Percentiles rank a stretch among this genome's conserved stretches.
These are phyloP conservation scores for Alnus glutinosa DNA, from an alignment of 306 rosid genomes.

Conservation along the genomic window DNA sequence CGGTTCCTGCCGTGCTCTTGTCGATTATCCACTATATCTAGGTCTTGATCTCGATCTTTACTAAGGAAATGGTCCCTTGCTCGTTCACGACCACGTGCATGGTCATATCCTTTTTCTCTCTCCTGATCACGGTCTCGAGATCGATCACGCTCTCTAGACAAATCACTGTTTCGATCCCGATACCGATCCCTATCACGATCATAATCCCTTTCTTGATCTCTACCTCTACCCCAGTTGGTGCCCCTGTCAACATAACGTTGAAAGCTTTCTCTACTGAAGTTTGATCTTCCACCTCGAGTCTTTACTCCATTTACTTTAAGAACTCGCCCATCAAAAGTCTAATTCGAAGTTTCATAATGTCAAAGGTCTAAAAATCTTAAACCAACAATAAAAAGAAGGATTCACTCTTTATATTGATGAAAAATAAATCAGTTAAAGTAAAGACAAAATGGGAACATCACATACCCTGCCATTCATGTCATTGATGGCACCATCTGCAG, in stretches of 20 bases:
- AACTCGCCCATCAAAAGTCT: conserved; percentile 80
- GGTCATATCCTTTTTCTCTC: conserved; percentile 57
- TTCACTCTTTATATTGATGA: neutral
- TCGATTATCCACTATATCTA: conserved; percentile 35
- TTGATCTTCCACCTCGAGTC: conserved; percentile 65
- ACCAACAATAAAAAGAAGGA: conserved; percentile 13
- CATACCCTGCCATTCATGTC: conserved; percentile 95
- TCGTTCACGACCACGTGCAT: conserved; percentile 43
- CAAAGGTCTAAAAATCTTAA: conserved; percentile 25
- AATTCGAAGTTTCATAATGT: conserved; percentile 39
- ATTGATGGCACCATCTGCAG: conserved; percentile 79
- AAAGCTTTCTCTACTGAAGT: conserved; percentile 61
- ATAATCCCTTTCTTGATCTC: conserved; percentile 53
- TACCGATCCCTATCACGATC: conserved; percentile 53
- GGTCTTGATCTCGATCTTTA: conserved; percentile 43
- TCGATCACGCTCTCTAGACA: conserved; percentile 59
- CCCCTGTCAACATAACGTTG: conserved; percentile 52
- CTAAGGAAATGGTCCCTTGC: conserved; percentile 42
- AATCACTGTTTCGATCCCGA: conserved; percentile 44
- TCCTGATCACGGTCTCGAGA: conserved; percentile 56
- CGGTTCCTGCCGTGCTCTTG: conserved; percentile 38
- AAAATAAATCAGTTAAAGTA: neutral
- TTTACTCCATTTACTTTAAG: conserved; percentile 82
- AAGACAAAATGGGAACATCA: neutral
- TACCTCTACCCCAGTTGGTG: conserved; percentile 57